Conservation (phyloP, 2,329 filamentous ascomycete species). For the Fusarium pseudocircinatum region DNA sequence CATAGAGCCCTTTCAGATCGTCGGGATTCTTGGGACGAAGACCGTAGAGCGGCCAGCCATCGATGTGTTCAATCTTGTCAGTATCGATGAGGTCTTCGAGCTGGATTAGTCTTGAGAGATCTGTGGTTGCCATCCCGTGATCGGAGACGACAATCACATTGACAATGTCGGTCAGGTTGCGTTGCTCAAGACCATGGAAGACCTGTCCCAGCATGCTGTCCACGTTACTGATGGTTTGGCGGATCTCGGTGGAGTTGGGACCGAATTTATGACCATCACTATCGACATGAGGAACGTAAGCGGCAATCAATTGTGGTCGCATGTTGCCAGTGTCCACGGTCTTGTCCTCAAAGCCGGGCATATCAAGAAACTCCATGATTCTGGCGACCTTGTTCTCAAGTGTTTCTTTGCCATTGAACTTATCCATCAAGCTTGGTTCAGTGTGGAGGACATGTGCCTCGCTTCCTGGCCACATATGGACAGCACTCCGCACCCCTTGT, state of each 20-base stretch:
- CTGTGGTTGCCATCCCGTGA: slow-evolving; percentile 97
- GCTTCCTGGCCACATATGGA: slow-evolving; percentile 99
- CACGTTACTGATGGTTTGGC: slow-evolving; percentile 77
- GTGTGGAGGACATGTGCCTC: slow-evolving; percentile 84
- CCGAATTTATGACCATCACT: slow-evolving; percentile 86
- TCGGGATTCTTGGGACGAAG: slow-evolving; percentile 78
- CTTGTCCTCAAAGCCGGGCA: slow-evolving; percentile 74
- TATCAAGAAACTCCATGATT: slow-evolving; percentile 84
- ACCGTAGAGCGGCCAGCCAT: slow-evolving; percentile 94
- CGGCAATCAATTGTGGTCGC: slow-evolving; percentile 90
- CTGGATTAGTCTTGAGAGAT: slow-evolving; percentile 81
- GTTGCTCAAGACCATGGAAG: slow-evolving; percentile 77
- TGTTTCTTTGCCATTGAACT: slow-evolving; percentile 80
- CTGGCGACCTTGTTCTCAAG: slow-evolving; percentile 80
- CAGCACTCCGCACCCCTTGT: slow-evolving; percentile 78
- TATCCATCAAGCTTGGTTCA: slow-evolving; percentile 84
- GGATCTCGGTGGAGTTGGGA: slow-evolving; percentile 93
- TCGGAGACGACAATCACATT: slow-evolving; percentile 97
- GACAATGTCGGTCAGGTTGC: slow-evolving; percentile 89
- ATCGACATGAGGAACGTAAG: slow-evolving; percentile 95
- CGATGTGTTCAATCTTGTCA: slow-evolving; percentile 79
- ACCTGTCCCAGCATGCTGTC: slow-evolving; percentile 84
- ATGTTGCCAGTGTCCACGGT: slow-evolving; percentile 60
- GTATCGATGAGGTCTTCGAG: slow-evolving; percentile 89
- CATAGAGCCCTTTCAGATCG: slow-evolving; percentile 75